Conservation (phyloP, 352 stramenopile genomes). For the Globisporangium irregulare region DNA sequence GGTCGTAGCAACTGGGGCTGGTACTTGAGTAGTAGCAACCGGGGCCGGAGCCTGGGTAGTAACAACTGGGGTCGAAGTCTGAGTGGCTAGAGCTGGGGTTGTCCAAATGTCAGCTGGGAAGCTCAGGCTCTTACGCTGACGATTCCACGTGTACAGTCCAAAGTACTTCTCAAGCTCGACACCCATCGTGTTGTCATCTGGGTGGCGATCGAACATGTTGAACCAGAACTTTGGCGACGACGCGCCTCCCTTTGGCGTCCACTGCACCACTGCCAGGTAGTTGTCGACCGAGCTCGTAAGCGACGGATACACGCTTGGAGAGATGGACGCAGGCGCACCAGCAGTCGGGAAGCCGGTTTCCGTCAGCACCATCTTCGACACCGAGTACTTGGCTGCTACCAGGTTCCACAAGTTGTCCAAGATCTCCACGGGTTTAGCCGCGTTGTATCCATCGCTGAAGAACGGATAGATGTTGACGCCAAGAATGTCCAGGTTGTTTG, state of each 20-base stretch:
- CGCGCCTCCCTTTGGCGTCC: conserved; percentile 17
- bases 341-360: conserved; percentile 26
- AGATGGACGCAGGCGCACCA: conserved; percentile 13
- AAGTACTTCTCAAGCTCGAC: conserved; percentile 52
- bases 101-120: conserved; percentile 18
- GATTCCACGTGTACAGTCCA: conserved; percentile 49
- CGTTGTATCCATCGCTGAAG: too few species aligned
- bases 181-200: conserved; percentile 36
- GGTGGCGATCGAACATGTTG: conserved; percentile 49
- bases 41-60: background rate
- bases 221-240: conserved; percentile 51
- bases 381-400: conserved; percentile 12
- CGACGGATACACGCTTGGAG: conserved; percentile 7
- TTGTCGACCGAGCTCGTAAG: conserved; percentile 18
- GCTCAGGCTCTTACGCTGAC: conserved; percentile 35
- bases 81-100: background rate
- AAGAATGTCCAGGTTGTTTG: too few species aligned
- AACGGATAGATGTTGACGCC: too few species aligned
- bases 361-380: conserved; percentile 23
- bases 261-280: conserved; percentile 27
- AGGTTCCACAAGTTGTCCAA: too few species aligned
- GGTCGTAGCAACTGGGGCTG: background rate
- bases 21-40: background rate
- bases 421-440: too few species aligned
- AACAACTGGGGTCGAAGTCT: background rate